Conservation (phyloP, 495 filamentous ascomycete genomes). For the Platismatia glauca region DNA sequence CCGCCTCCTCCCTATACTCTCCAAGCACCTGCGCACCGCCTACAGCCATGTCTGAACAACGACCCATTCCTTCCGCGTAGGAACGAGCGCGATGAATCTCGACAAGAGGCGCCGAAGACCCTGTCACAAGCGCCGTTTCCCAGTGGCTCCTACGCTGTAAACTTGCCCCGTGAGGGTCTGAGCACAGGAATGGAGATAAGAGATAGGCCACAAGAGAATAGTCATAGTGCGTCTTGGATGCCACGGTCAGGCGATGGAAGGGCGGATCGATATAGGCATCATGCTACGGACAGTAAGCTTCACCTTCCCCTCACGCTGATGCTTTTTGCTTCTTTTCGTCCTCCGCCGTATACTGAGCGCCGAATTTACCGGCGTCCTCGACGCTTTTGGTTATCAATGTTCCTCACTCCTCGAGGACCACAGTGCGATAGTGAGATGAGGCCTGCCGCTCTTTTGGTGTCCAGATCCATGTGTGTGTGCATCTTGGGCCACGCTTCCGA, state of each 20-base stretch:
- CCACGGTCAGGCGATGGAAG: constrained; percentile 5
- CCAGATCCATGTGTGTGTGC: background rate
- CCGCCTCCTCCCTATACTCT: constrained; percentile 21
- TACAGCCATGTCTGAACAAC: constrained; percentile 5
- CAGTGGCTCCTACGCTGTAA: background rate
- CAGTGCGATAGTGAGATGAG: background rate
- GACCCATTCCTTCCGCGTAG: constrained; percentile 16
- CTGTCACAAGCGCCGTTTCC: background rate
- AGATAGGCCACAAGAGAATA: constrained; percentile 8
- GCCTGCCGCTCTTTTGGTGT: background rate
- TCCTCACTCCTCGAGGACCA: background rate
- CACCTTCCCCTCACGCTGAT: background rate
- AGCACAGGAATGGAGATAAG: constrained; percentile 1
- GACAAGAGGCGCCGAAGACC: constrained; percentile 5
- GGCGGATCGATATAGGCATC: constrained; percentile 10
- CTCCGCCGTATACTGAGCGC: background rate
- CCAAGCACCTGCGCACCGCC: constrained; percentile 6
- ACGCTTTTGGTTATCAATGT: background rate
- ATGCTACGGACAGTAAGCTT: constrained; percentile 9
- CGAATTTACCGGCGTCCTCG: background rate
- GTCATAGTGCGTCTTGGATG: constrained; percentile 2
- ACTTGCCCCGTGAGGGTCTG: background rate
- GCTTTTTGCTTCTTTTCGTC: background rate
- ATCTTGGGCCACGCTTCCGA: background rate
- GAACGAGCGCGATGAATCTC: constrained; percentile 9